Evolutionary conservation across 805 yeast genomes (phyloP).

Genomic region (Saccharomycopsis sp.): DNA sequence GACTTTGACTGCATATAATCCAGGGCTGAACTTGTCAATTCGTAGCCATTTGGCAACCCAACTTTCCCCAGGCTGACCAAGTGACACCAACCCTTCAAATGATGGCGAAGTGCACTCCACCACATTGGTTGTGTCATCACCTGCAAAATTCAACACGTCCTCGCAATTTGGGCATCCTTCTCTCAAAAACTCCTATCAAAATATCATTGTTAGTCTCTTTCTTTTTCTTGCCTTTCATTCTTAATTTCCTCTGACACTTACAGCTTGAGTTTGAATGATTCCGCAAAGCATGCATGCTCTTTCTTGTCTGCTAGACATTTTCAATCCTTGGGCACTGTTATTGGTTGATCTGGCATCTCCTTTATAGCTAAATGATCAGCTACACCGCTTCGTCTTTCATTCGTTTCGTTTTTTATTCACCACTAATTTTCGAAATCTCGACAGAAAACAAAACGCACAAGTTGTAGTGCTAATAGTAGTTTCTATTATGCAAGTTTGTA

Average conservation of each 20-base stretch:
- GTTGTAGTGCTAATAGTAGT: not conserved
- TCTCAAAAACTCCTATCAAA: constrained; percentile 54
- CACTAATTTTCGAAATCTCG: not conserved
- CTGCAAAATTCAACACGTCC: constrained; percentile 66
- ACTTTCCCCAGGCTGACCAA: constrained; percentile 75
- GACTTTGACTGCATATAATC: constrained; percentile 89
- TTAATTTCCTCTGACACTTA: constrained; percentile 28
- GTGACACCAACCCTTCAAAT: constrained; percentile 90
- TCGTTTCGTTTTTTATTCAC: not conserved
- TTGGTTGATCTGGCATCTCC: too few species aligned
- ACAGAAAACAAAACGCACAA: not conserved
- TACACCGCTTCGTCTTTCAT: not conserved
- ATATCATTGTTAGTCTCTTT: not conserved
- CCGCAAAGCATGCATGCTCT: constrained; percentile 99
- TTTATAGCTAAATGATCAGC: too few species aligned
- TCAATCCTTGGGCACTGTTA: too few species aligned
- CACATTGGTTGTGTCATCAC: constrained; percentile 75
- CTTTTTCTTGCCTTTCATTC: not conserved
- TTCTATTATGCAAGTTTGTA: too few species aligned
- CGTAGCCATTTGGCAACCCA: constrained; percentile 98
- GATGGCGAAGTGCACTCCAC: constrained; percentile 94
- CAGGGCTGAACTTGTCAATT: constrained; percentile 81
- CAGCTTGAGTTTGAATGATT: constrained; percentile 71
- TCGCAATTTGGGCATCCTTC: constrained; percentile 97
- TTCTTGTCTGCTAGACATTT: constrained; percentile 50